Conservation (phyloP, 331 rosid genomes). For the Arachis monticola region DNA sequence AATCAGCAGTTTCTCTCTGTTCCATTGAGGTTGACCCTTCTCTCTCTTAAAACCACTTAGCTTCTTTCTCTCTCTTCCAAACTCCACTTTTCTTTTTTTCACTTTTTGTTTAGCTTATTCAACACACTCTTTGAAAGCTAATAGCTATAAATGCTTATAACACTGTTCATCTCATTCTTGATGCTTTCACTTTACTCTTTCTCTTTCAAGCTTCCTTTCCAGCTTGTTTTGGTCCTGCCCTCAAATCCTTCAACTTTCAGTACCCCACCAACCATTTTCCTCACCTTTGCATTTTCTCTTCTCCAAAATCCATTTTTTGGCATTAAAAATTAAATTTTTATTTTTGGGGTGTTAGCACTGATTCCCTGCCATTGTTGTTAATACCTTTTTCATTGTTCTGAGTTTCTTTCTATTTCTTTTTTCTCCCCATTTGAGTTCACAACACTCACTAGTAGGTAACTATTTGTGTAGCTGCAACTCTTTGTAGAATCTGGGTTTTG, state of each 20-base stretch:
- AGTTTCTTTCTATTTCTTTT: slow-evolving; percentile 19
- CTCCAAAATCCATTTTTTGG: slow-evolving; percentile 35
- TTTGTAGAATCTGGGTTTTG: slow-evolving; percentile 53
- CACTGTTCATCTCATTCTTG: slow-evolving; percentile 40
- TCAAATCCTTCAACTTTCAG: slow-evolving; percentile 46
- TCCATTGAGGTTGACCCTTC: slow-evolving; percentile 58
- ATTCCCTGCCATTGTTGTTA: slow-evolving; percentile 25
- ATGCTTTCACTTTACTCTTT: slow-evolving; percentile 71
- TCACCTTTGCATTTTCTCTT: slow-evolving; percentile 49
- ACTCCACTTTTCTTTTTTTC: slow-evolving; percentile 24
- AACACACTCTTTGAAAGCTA: slow-evolving; percentile 39
- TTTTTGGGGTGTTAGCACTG: slow-evolving; percentile 45
- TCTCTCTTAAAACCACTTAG: slow-evolving; percentile 7
- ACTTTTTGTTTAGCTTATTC: slow-evolving; percentile 45
- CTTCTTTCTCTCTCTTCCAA: slow-evolving; percentile 5
- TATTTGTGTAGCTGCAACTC: slow-evolving; percentile 32
- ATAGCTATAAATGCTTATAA: slow-evolving; percentile 57
- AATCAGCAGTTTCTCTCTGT: slow-evolving; percentile 39
- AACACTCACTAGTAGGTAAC: slow-evolving; percentile 46
- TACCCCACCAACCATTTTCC: slow-evolving; percentile 78
- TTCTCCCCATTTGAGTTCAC: slow-evolving; percentile 63
- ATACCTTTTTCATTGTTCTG: neutral
- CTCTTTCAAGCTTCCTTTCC: slow-evolving; percentile 77
- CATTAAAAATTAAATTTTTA: slow-evolving; percentile 55
- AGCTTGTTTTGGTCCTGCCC: slow-evolving; percentile 67